Percentiles rank a stretch among this genome's conserved stretches.
These are phyloP conservation scores for Gynostemma pentaphyllum DNA, from an alignment of 306 rosid species.

Conservation along the genomic window DNA sequence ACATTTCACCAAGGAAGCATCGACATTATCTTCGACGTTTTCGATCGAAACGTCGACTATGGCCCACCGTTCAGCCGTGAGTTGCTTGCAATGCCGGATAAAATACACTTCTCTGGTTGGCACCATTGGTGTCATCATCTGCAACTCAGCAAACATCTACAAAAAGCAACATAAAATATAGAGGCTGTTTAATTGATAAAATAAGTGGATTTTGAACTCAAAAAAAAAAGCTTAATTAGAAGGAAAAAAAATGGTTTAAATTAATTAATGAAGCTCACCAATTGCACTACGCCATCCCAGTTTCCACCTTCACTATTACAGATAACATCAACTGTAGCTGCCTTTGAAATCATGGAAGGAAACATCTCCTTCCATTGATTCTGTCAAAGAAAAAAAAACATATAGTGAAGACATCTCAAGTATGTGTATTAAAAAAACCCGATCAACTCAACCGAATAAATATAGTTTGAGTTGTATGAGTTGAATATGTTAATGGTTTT, in stretches of 20 bases:
- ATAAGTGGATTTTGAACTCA: not conserved
- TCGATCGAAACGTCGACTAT: slow-evolving; percentile 82
- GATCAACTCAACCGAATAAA: too few relatives aligned
- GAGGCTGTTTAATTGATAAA: not conserved
- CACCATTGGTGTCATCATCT: slow-evolving; percentile 93
- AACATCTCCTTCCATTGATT: slow-evolving; percentile 99
- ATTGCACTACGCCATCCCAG: slow-evolving; percentile 66
- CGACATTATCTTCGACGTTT: slow-evolving; percentile 79
- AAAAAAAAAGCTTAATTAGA: not conserved
- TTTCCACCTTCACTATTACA: slow-evolving; percentile 65
- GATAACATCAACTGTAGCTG: slow-evolving; percentile 75
- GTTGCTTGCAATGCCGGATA: slow-evolving; percentile 68
- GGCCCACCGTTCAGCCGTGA: slow-evolving; percentile 78
- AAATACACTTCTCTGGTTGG: slow-evolving; percentile 88
- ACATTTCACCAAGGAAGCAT: slow-evolving; percentile 71
- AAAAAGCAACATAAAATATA: not conserved
- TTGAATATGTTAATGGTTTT: too few relatives aligned
- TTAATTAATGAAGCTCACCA: slow-evolving; percentile 40
- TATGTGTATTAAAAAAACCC: too few relatives aligned
- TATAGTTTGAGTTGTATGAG: too few relatives aligned
- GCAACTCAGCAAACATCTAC: slow-evolving; percentile 95
- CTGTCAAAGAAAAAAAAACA: slow-evolving; percentile 17
- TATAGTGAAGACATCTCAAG: not conserved
- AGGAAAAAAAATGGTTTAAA: not conserved
- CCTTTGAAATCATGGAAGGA: slow-evolving; percentile 80